Base-by-base conservation (phyloP, 2,329 filamentous ascomycete genomes). In the Talaromyces verruculosus region DNA sequence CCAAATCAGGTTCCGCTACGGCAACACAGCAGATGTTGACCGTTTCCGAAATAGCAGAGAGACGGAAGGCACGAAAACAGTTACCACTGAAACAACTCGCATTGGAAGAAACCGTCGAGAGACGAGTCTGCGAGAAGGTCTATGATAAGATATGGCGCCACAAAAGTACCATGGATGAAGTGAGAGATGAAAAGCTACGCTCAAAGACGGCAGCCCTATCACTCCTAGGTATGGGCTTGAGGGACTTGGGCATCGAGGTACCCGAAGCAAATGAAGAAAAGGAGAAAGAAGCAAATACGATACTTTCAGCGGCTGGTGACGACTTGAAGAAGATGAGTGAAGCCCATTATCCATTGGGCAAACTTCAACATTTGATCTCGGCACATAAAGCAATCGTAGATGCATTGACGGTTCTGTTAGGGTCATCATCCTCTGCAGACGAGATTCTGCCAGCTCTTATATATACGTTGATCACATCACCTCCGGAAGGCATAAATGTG, bases 371-470 rank as follows among this genome's bases (percentile, higher is more conserved):
- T 72, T 84, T 99, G 65, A 96, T 93, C 70, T 88, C 89, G 45
- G 91, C 92, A 2, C 95, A 98, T 78, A 96, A 96, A 81, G 90
- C 89, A 69, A 98, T 99, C 69, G 95, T 99, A 59, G 94, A 98
- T 76, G 93, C 93, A 4, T 76, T 90, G 19, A 88, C 87, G 17
- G 84, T 86, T 63, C 79, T 89, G 22, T 85, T 89, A 64, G 86
- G 87, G 8, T 86, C 93, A 0, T 86, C 87, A 0, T 97, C 95
- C 0, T 98, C 95, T 0, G 95, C 95, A 2, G 95, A 99, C 75
- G 95, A 98, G 79, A 96, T 99, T 64, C 88, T 99, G 76, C 95
- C 95, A 0, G 97, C 96, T 77, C 85, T 99, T 68, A 99, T 99
- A 68, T 99, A 96, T 80, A 92, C 93, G 0, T 85, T 99, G 67